Base-by-base conservation (phyloP, 2,329 filamentous ascomycete species). In the Fusarium tupiense region DNA sequence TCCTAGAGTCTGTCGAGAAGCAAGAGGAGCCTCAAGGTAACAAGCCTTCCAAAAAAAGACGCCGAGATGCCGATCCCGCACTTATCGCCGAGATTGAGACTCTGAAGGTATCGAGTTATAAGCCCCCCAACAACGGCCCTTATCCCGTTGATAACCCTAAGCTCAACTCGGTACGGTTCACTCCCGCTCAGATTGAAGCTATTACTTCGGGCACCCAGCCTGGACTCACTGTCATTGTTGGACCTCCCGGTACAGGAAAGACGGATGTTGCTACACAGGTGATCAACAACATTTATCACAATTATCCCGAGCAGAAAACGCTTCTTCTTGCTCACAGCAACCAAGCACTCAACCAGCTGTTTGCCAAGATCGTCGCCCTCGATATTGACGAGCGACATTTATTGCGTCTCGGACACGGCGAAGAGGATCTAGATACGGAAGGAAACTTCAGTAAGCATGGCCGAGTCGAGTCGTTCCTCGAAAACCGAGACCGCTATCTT, bases 181-280 rank as follows among this genome's bases (percentile, higher is more conserved):
- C 96, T 9, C 91, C 96, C 40, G 91, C 93, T 43, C 96, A 98
- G 83, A 89, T 97, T 35, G 94, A 98, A 81, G 96, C 96, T 33
- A 96, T 99, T 78, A 91, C 93, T 69, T 98, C 96, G 46, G 96
- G 96, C 26, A 95, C 94, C 12, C 97, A 99, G 78, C 96, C 96
- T 41, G 96, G 97, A 26, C 87, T 99, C 59, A 98, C 96, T 3
- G 90, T 99, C 54, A 93, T 99, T 76, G 94, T 99, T 71, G 96
- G 96, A 2, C 96, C 96, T 61, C 96, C 96, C 13, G 96, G 96
- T 62, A 99, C 96, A 12, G 96, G 97, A 72, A 99, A 99, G 86
- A 99, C 96, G n/a, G 96, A 99, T 83, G 96, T 99, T 61, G 95
- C 95, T 54, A 98, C 96, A 9, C 96, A 99, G 82, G 97, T 98